A percentile compares a stretch with the other conserved stretches of the same genome.
Conservation (phyloP, 371 early-diverging fungal species). For the Mortierella sp. region DNA sequence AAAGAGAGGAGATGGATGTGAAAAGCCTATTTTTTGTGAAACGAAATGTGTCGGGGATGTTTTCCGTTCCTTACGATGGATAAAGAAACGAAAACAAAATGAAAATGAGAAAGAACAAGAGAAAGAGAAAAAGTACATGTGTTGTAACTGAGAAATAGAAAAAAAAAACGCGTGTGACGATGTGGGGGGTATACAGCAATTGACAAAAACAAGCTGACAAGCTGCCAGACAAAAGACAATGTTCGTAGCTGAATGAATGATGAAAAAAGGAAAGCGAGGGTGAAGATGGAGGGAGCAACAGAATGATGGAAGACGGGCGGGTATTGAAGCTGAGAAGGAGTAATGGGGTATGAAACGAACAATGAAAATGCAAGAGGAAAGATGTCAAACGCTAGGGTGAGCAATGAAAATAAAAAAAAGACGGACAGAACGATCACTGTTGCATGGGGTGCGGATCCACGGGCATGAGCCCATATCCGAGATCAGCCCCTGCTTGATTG, state of each 20-base stretch:
- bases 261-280: neutral
- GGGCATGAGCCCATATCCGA: constrained; percentile 39
- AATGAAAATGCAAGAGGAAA: constrained; percentile 2
- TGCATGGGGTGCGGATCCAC: constrained; percentile 41
- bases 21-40: neutral
- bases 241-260: neutral
- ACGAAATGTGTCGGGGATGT: neutral
- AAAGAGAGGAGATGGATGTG: neutral
- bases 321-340: neutral
- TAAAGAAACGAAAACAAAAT: neutral
- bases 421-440: neutral
- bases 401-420: constrained; percentile 8
- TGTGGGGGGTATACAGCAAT: constrained; percentile 2
- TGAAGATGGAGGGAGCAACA: neutral
- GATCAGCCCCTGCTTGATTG: constrained; percentile 15
- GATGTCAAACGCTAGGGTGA: neutral
- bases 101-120: neutral
- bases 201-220: neutral
- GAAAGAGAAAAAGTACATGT: constrained; percentile 1
- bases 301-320: neutral
- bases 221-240: constrained; percentile 8
- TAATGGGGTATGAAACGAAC: constrained; percentile 2
- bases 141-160: neutral
- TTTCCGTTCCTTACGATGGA: too few relatives aligned
- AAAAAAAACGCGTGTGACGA: neutral